Evolutionary conservation across 2,329 filamentous ascomycete genomes (phyloP).

Genomic region (Alternaria triticina): DNA sequence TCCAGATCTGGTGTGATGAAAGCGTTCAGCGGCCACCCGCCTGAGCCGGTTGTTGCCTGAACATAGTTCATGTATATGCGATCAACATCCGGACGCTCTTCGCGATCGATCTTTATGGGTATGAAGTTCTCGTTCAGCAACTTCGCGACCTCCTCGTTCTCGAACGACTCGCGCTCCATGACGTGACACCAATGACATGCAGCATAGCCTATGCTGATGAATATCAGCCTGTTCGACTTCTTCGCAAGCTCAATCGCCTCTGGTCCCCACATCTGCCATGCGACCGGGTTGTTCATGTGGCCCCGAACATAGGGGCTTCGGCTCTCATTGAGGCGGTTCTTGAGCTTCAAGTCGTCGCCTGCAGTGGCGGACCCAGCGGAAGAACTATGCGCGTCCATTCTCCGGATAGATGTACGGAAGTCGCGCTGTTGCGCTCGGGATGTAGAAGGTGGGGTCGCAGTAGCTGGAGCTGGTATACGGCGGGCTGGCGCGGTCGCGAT

Average conservation of each 20-base stretch:
- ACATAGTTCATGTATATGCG: conserved; percentile 99
- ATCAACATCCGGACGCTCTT: conserved; percentile 92
- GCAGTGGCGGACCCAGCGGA: conserved; percentile 16
- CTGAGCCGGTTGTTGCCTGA: conserved; percentile 86
- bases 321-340: conserved; percentile 66
- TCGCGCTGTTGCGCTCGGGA: conserved; percentile 29
- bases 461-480: background rate
- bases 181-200: conserved; percentile 93
- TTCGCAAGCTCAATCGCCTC: conserved; percentile 79
- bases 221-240: conserved; percentile 84
- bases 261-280: conserved; percentile 88
- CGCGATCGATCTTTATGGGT: conserved; percentile 89
- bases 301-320: conserved; percentile 73
- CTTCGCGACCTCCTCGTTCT: conserved; percentile 77
- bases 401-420: conserved; percentile 34
- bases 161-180: conserved; percentile 92
- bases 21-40: conserved; percentile 96
- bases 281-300: conserved; percentile 81
- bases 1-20: conserved; percentile 93
- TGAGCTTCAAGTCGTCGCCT: conserved; percentile 48
- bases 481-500: conserved; percentile 8
- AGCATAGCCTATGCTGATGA: conserved; percentile 92
- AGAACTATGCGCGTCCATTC: conserved; percentile 38
- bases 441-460: conserved; percentile 16
- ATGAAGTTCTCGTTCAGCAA: conserved; percentile 88